Percentiles rank a stretch among this genome's conserved stretches.
These are phyloP conservation scores for sunflower (Helianthus annuus) DNA, from an alignment of 129 eudicot genomes.

Conservation along the genomic window DNA sequence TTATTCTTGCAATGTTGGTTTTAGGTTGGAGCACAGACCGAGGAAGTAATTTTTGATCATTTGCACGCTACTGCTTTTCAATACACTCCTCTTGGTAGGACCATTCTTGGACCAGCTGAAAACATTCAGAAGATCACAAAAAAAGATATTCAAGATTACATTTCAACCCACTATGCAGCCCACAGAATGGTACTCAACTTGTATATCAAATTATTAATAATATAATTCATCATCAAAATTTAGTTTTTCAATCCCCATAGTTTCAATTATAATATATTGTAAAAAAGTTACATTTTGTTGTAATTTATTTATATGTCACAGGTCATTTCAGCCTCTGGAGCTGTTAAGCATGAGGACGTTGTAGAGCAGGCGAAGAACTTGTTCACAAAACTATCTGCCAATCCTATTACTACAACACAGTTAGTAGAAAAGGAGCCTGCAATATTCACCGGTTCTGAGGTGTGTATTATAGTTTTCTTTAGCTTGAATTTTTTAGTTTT, in stretches of 20 bases:
- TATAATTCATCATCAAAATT: not conserved
- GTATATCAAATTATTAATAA: not conserved
- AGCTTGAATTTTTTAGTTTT: not conserved
- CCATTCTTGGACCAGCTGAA: constrained; percentile 90
- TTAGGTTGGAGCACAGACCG: constrained; percentile 77
- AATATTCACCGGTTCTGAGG: constrained; percentile 96
- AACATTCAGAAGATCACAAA: constrained; percentile 70
- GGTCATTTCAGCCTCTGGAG: constrained; percentile 95
- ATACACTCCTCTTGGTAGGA: constrained; percentile 88
- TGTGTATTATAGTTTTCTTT: constrained; percentile 29
- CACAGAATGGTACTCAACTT: constrained; percentile 68
- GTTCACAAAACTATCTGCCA: constrained; percentile 72
- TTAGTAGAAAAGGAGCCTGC: constrained; percentile 81
- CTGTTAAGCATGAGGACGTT: constrained; percentile 88
- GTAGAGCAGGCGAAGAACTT: constrained; percentile 70
- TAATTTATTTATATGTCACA: constrained; percentile 15
- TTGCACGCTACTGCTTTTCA: constrained; percentile 98
- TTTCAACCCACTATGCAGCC: constrained; percentile 87
- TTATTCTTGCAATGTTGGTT: constrained; percentile 14
- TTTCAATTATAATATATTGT: constrained; percentile 4
- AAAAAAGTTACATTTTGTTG: not conserved
- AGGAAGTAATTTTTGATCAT: constrained; percentile 91
- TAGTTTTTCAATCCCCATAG: not conserved
- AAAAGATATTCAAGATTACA: constrained; percentile 67
- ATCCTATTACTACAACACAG: constrained; percentile 71